Conservation (phyloP, 73 alveolate species). For the Symbiodinium natans region DNA sequence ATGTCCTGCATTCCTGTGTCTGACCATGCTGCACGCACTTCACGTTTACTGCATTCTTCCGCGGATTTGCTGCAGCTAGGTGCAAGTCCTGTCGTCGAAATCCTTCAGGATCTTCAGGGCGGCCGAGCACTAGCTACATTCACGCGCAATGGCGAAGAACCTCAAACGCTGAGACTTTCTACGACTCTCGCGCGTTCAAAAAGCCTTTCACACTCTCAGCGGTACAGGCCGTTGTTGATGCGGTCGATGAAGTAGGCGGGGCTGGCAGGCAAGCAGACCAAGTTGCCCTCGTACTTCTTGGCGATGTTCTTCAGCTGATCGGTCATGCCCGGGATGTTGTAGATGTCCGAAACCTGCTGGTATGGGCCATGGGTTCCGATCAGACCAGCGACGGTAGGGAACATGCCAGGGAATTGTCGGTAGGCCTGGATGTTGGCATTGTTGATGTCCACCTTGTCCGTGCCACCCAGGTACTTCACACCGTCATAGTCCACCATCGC, state of each 20-base stretch:
- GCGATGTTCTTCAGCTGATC: conserved; percentile 38
- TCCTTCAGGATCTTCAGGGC: background rate
- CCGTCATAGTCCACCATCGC: conserved; percentile 17
- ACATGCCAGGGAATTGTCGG: background rate
- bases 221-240: conserved; percentile 93
- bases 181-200: background rate
- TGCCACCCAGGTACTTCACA: background rate
- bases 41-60: too few species aligned
- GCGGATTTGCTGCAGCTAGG: too few species aligned
- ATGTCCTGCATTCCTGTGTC: too few species aligned
- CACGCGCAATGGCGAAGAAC: background rate
- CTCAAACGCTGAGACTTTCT: background rate
- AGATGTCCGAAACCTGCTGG: conserved; percentile 21
- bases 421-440: conserved; percentile 51
- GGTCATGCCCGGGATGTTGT: conserved; percentile 69
- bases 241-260: conserved; percentile 94
- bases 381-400: conserved; percentile 15
- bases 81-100: background rate
- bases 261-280: conserved; percentile 92
- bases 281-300: conserved; percentile 86
- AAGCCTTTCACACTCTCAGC: conserved; percentile 52
- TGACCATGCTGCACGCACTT: too few species aligned
- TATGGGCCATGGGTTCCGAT: conserved; percentile 88
- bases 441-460: conserved; percentile 25
- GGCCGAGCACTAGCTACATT: background rate